Percentiles rank a stretch among this genome's conserved stretches.
phyloP scores from a whole-genome alignment of 1,284 basidiomycete genomes.

The Cystobasidium slooffiae region DNA sequence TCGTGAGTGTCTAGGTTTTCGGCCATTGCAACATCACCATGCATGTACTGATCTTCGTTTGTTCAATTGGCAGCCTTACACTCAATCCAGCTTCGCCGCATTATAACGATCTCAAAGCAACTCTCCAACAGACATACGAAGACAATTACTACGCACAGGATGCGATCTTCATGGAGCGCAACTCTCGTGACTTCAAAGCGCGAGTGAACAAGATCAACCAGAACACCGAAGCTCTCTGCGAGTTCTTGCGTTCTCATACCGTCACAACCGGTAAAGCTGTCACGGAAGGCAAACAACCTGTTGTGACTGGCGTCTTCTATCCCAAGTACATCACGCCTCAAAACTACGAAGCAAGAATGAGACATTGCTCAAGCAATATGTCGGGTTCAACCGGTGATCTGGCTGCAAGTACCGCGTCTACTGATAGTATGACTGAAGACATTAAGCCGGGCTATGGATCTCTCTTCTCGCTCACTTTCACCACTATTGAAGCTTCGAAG shows the following conservation, averaged over 20 bases:
- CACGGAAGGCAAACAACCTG: slow-evolving; percentile 48
- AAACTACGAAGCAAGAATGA: slow-evolving; percentile 73
- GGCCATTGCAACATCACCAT: not conserved
- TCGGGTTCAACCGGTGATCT: not conserved
- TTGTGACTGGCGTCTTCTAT: slow-evolving; percentile 86
- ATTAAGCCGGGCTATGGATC: slow-evolving; percentile 74
- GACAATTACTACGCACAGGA: slow-evolving; percentile 91
- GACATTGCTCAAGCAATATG: slow-evolving; percentile 46
- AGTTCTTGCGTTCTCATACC: slow-evolving; percentile 66
- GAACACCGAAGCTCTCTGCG: slow-evolving; percentile 82
- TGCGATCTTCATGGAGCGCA: slow-evolving; percentile 95
- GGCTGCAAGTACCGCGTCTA: slow-evolving; percentile 48
- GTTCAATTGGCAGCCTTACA: slow-evolving; percentile 65
- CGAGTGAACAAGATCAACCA: slow-evolving; percentile 78
- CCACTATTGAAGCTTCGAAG: slow-evolving; percentile 66
- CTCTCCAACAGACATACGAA: slow-evolving; percentile 71
- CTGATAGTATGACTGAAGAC: slow-evolving; percentile 59
- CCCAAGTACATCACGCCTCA: slow-evolving; percentile 78
- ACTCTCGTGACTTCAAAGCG: slow-evolving; percentile 85
- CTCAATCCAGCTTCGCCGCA: slow-evolving; percentile 78
- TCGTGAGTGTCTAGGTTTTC: slow-evolving; percentile 64
- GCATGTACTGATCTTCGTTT: not conserved
- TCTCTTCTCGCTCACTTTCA: slow-evolving; percentile 89
- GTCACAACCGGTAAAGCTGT: slow-evolving; percentile 11
- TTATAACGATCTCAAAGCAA: slow-evolving; percentile 68